Evolutionary conservation across 2,329 filamentous ascomycete genomes (phyloP), one percentile per base, ranked within the genome.

Genomic region (Neofusicoccum umdonicola): DNA sequence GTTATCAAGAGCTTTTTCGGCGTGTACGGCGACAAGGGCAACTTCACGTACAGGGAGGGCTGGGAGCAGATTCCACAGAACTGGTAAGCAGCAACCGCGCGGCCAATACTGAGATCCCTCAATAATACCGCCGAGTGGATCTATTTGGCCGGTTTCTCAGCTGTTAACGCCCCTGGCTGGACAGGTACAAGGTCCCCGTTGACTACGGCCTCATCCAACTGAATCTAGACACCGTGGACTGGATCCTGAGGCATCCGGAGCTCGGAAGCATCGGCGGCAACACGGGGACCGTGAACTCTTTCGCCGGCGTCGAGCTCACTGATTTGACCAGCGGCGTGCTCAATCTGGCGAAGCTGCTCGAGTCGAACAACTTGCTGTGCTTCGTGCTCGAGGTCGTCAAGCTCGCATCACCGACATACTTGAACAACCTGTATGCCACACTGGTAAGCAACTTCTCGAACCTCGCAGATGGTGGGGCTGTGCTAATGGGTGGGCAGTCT

Each of bases 221-320:
- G 8, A 79, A 75, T 22, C 47, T 78, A 6, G 82, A 84, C 67
- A 68, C 81, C 3, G 63, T 80, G 4, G 69, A 69, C 35, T 77
- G 73, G 66, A 70, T 78, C 1, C 12, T 72, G 13, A 73, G 79
- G 67, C 76, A 83, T 81, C 60, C 60, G 0, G 71, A 79, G 31
- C 75, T 83, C n/a, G 41, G 11, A 7, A 42, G 45, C 13, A 78
- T 86, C 12, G 84, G 84, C 9, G 84, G 84, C 8, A 86, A 86
- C 67, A 78, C 79, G 7, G 82, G 83, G 12, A 76, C 74, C 2
- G 77, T 81, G 19, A 81, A 86, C 72, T 81, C 77, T 22, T 86
- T 85, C 67, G 73, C 79, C 3, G 81, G 81, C 4, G 69, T 86
- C 60, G 72, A 81, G 67, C 37, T 82, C 1, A 66, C 67, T 0